These are phyloP conservation scores for Myxozyma melibiosi DNA, from an alignment of 805 yeast genomes.

Conservation along the genomic window DNA sequence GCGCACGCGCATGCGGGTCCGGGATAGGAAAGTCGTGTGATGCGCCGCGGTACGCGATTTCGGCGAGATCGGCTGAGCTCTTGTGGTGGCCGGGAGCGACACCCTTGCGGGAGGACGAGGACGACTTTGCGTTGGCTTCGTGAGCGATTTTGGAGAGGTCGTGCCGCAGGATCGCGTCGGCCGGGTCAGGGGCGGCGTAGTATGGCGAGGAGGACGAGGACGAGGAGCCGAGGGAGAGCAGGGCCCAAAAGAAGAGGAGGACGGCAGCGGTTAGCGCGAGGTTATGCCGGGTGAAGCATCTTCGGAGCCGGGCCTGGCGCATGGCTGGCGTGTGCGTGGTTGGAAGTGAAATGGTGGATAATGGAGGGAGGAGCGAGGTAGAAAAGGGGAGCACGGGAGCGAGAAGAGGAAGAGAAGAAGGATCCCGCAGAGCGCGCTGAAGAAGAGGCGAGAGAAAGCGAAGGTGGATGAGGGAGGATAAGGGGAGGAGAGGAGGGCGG, in stretches of 20 bases:
- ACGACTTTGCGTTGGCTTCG: slow-evolving; percentile 1
- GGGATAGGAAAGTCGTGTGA: slow-evolving; percentile 24
- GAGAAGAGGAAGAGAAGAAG: not conserved
- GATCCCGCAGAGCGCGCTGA: not conserved
- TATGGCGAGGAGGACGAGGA: not conserved
- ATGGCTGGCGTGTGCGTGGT: not conserved
- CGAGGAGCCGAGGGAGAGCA: slow-evolving; percentile 6
- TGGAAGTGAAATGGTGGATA: not conserved
- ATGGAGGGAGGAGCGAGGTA: not conserved
- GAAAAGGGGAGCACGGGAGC: too few relatives aligned
- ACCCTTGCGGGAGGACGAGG: not conserved
- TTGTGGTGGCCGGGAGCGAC: slow-evolving; percentile 1
- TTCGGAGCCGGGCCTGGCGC: slow-evolving; percentile 11
- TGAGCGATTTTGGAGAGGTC: slow-evolving; percentile 11
- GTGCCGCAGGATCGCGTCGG: slow-evolving; percentile 14
- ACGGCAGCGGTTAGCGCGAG: slow-evolving; percentile 5
- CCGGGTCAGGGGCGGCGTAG: slow-evolving; percentile 3
- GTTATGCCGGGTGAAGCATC: slow-evolving; percentile 12
- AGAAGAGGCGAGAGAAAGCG: not conserved
- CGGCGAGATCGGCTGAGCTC: not conserved
- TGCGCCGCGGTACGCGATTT: slow-evolving; percentile 27
- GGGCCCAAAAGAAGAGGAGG: slow-evolving; percentile 6
- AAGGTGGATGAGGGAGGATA: not conserved
- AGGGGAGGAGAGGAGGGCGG: not conserved
- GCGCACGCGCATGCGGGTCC: slow-evolving; percentile 9